Base-by-base conservation (phyloP, 768 basidiomycete species). In the Suillus plorans region DNA sequence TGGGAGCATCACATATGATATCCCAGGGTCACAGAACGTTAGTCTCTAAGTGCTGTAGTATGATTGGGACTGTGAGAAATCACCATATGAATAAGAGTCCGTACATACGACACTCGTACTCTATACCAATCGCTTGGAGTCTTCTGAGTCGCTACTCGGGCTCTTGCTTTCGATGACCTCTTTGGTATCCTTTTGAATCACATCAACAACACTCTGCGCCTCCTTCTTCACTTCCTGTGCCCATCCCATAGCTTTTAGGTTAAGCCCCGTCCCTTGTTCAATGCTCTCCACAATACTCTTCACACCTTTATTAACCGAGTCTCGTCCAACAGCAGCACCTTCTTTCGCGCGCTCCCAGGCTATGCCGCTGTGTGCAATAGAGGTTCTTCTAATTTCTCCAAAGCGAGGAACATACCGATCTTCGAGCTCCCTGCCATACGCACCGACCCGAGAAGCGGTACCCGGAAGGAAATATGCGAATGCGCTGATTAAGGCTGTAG, bases 401-500 rank as follows among this genome's bases (percentile, higher is more conserved):
- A 94, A 65, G 0, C 78, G 75, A 1, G 95, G 95, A 70, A 87
- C 79, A 73, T 94, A 87, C 2, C 74, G 74, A 25, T 88, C 86
- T 76, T 97, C 95, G 56, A 96, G 80, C 14, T 82, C 80, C 42
- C 84, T 84, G 55, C 88, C 74, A 80, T 92, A 94, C 2, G 70
- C 73, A 13, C 84, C 80, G 68, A 96, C 76, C 72, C 95, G 95
- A 63, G 76, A 69, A 2, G 90, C 83, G 7, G 93, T 92, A 74
- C 89, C 82, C 5, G 97, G 97, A 49, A 97, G 86, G 86, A 97
- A 96, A 75, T 96, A 88, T 63, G 86, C 81, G 53, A 89, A 80
- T 36, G 95, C 88, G 65, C 85, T 73, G 63, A 90, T 62, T 68
- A 95, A 78, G 74, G 95, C 85, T 28, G 86, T 65, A 0, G 96